phyloP scores from a whole-genome alignment of 306 rosid species.

The Lathyrus sativus region DNA sequence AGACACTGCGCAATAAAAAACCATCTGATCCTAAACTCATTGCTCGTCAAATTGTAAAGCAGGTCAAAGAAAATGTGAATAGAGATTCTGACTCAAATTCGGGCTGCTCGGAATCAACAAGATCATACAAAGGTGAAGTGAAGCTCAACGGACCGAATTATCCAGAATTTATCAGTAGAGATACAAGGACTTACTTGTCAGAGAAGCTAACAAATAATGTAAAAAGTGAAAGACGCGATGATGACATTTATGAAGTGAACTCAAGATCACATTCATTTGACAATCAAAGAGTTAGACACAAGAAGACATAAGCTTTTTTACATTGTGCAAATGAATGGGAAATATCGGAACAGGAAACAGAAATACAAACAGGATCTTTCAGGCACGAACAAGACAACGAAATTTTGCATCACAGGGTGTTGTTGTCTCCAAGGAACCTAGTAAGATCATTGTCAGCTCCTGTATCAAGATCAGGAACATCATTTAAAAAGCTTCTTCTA shows the following conservation, averaged over 20 bases:
- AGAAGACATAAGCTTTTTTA: conserved; percentile 41
- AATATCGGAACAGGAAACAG: conserved; percentile 52
- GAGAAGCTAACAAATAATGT: conserved; percentile 63
- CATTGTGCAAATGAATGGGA: conserved; percentile 42
- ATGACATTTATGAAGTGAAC: conserved; percentile 38
- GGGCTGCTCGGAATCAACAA: conserved; percentile 69
- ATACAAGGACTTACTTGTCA: conserved; percentile 67
- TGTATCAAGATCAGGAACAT: conserved; percentile 86
- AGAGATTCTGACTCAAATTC: conserved; percentile 63
- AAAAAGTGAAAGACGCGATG: conserved; percentile 53
- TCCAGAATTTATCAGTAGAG: conserved; percentile 67
- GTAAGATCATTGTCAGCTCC: conserved; percentile 94
- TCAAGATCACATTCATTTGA: conserved; percentile 53
- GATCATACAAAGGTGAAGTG: conserved; percentile 65
- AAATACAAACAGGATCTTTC: conserved; percentile 77
- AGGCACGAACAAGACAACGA: conserved; percentile 64
- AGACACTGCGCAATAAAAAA: conserved; percentile 72
- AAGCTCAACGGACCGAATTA: conserved; percentile 61
- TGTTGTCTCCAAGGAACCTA: conserved; percentile 81
- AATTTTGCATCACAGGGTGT: conserved; percentile 52
- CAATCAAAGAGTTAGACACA: conserved; percentile 44
- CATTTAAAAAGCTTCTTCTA: conserved; percentile 98
- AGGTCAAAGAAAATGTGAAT: conserved; percentile 70
- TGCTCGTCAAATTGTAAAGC: conserved; percentile 74
- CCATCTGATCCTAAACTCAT: conserved; percentile 74